Evolutionary conservation across 2,329 filamentous ascomycete genomes (phyloP).

Genomic region (Kalaharituber pfeilii): DNA sequence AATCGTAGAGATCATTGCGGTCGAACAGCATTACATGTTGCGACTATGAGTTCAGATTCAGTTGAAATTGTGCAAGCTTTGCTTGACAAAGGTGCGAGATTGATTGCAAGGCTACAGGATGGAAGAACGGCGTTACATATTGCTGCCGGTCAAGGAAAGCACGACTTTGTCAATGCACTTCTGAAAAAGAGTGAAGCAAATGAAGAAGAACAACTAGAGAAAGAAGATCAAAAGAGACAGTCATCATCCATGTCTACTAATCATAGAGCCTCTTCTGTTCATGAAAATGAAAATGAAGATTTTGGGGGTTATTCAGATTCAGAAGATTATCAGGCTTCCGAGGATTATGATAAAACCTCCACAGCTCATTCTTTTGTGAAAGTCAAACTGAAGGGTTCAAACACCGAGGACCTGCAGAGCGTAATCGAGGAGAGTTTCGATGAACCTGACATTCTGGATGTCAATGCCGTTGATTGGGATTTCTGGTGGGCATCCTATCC

Average conservation of each 20-base stretch:
- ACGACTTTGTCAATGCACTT: conserved; percentile 52
- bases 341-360: conserved; percentile 1
- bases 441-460: conserved; percentile 62
- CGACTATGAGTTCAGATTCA: conserved; percentile 45
- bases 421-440: conserved; percentile 32
- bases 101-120: conserved; percentile 59
- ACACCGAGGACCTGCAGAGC: conserved; percentile 24
- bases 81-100: conserved; percentile 52
- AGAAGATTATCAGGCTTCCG: neutral
- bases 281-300: conserved; percentile 12
- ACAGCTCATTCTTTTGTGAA: conserved; percentile 6
- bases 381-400: conserved; percentile 18
- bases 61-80: conserved; percentile 50
- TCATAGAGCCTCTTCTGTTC: conserved; percentile 2
- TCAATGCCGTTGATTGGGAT: conserved; percentile 69
- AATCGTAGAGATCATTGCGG: conserved; percentile 64
- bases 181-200: conserved; percentile 59
- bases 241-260: conserved; percentile 17
- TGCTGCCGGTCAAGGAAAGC: conserved; percentile 51
- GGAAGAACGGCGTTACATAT: conserved; percentile 70
- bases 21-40: conserved; percentile 61
- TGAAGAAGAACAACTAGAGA: conserved; percentile 48
- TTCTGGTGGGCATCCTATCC: conserved; percentile 38
- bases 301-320: conserved; percentile 15
- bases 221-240: conserved; percentile 32